Base-by-base conservation (phyloP, 1,284 basidiomycete genomes). In the Fereydounia khargensis region DNA sequence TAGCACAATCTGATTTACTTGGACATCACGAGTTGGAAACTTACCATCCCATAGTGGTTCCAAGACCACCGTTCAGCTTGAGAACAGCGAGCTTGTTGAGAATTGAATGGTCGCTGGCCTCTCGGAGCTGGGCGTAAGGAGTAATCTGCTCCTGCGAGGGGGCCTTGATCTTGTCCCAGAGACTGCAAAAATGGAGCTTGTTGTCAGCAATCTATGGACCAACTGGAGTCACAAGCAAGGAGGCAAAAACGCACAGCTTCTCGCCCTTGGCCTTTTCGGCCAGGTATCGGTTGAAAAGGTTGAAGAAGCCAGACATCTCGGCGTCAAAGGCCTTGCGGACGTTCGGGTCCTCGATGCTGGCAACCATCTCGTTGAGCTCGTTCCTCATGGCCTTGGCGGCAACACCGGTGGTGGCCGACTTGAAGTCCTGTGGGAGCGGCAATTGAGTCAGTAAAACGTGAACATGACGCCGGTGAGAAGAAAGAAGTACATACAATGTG, bases 231-330 rank as follows among this genome's bases (percentile, higher is more conserved):
- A 38, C n/a, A n/a, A n/a, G n/a, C n/a, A n/a, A n/a, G n/a, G n/a
- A n/a, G n/a, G n/a, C n/a, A n/a, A n/a, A n/a, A n/a, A 63, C 88
- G 72, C 76, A 95, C 92, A 98, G 85, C 80, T 92, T 90, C 74
- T 89, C 84, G 73, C 85, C 89, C 81, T 95, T 88, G 44, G 95
- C 94, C 68, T 90, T 88, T 78, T 97, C 91, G 21, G 87, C 81
- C 68, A 99, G 86, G 80, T 94, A 99, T 62, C 95, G 89, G 76
- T 91, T 97, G 82, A 98, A 99, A 74, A 99, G 89, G 77, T 87
- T 87, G 84, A 97, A 98, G 83, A 98, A 99, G 53, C 88, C 86
- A 75, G 94, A 88, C 95, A 98, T 98, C 81, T 99, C 91, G 35
- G 86, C 87, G 78, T 96, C 91, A 79, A 98, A 97, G 16, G 87